Conservation (phyloP, 2,329 filamentous ascomycete species). For the Colletotrichum tabaci region DNA sequence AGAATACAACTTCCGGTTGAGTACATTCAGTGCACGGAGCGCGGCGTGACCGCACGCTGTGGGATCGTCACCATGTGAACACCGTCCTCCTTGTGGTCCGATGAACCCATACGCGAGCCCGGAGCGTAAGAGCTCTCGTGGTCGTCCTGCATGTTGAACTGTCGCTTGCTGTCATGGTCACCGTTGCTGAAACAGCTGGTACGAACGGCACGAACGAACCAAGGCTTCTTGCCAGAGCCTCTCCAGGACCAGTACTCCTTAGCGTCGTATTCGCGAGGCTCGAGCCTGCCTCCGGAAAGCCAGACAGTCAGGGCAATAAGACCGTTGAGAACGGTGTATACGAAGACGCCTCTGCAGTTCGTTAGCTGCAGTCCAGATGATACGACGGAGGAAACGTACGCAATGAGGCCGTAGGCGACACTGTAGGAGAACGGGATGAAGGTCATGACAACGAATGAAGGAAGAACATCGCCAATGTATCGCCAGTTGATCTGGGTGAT, state of each 20-base stretch:
- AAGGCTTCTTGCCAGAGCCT: conserved; percentile 62
- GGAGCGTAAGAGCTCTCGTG: conserved; percentile 40
- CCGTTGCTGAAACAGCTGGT: conserved; percentile 45
- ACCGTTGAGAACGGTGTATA: conserved; percentile 65
- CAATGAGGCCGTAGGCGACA: conserved; percentile 83
- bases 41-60: conserved; percentile 38
- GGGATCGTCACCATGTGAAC: conserved; percentile 40
- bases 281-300: conserved; percentile 58
- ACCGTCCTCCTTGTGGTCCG: conserved; percentile 41
- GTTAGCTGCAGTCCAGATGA: conserved; percentile 13
- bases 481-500: conserved; percentile 83
- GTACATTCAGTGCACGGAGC: conserved; percentile 31
- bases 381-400: conserved; percentile 59
- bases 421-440: conserved; percentile 86
- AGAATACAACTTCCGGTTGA: neutral
- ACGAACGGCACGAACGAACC: conserved; percentile 60
- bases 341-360: conserved; percentile 64
- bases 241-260: conserved; percentile 72
- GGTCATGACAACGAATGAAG: conserved; percentile 81
- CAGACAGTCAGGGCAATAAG: conserved; percentile 62
- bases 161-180: conserved; percentile 46
- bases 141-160: conserved; percentile 42
- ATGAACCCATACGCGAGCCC: conserved; percentile 38
- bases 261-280: conserved; percentile 67
- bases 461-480: conserved; percentile 82